Conservation (phyloP, 257 asterid species). For the Asclepias syriaca region DNA sequence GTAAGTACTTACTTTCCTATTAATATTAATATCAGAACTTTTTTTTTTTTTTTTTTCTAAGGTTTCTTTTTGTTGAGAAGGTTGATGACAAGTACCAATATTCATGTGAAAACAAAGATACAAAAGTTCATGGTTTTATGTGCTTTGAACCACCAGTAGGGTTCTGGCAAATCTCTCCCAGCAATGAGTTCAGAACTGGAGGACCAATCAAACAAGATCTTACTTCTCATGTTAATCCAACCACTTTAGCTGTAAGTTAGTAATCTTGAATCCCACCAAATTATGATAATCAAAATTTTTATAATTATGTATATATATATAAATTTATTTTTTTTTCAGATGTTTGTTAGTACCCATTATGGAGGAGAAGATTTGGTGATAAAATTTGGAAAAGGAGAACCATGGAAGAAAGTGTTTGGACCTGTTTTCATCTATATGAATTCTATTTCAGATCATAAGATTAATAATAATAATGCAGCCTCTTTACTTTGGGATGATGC, state of each 20-base stretch:
- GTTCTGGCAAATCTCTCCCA: constrained; percentile 85
- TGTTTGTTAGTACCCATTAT: constrained; percentile 56
- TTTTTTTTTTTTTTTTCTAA: background rate
- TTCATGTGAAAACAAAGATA: constrained; percentile 26
- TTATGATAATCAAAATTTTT: no score
- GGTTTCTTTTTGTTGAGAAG: constrained; percentile 10
- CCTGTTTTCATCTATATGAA: constrained; percentile 52
- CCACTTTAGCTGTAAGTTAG: constrained; percentile 28
- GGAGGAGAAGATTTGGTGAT: constrained; percentile 45
- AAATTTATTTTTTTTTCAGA: background rate
- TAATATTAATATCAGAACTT: no score
- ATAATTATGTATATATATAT: no score
- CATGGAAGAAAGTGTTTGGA: constrained; percentile 57
- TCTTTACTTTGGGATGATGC: constrained; percentile 44
- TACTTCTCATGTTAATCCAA: constrained; percentile 90
- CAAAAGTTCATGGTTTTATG: constrained; percentile 39
- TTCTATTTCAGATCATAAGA: constrained; percentile 16
- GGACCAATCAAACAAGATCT: constrained; percentile 91
- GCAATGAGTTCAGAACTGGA: constrained; percentile 80
- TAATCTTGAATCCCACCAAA: no score
- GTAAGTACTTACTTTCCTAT: constrained; percentile 35
- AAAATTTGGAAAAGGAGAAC: constrained; percentile 35
- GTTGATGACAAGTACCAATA: constrained; percentile 41
- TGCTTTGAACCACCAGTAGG: constrained; percentile 50
- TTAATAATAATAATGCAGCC: constrained; percentile 7